Evolutionary conservation across 192 early-diverging fungal genomes (phyloP).

Genomic region (Pilobolus umbonatus): DNA sequence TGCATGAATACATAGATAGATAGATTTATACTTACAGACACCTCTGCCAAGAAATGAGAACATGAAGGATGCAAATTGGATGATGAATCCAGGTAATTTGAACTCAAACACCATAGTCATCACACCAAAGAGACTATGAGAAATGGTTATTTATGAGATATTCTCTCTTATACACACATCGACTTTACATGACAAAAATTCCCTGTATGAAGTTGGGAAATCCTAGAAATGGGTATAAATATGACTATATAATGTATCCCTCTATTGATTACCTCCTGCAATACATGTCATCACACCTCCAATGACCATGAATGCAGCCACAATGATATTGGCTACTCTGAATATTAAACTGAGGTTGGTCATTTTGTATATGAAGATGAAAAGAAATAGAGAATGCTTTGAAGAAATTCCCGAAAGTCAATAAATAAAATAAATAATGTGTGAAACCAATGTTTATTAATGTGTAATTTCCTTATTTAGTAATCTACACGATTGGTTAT

Average conservation of each 20-base stretch:
- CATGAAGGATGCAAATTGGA: slow-evolving; percentile 34
- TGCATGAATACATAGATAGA: background rate
- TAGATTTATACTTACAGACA: slow-evolving; percentile 22
- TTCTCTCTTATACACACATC: background rate
- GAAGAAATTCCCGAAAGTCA: background rate
- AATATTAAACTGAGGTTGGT: slow-evolving; percentile 16
- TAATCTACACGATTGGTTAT: background rate
- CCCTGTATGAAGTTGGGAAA: slow-evolving; percentile 32
- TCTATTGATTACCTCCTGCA: slow-evolving; percentile 22
- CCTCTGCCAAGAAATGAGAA: slow-evolving; percentile 37
- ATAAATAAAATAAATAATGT: background rate
- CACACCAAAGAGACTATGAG: slow-evolving; percentile 27
- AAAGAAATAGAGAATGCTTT: background rate
- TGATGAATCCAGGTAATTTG: slow-evolving; percentile 15
- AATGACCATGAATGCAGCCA: slow-evolving; percentile 31
- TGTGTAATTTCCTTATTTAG: background rate
- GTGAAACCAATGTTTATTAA: background rate
- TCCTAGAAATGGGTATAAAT: slow-evolving; percentile 13
- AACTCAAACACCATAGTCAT: slow-evolving; percentile 31
- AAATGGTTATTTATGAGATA: background rate
- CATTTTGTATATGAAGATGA: slow-evolving; percentile 1
- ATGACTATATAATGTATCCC: background rate
- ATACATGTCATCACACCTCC: slow-evolving; percentile 29
- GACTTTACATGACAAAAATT: slow-evolving; percentile 24
- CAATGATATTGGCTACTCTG: slow-evolving; percentile 23